These are phyloP conservation scores for Cruciata laevipes DNA, from an alignment of 257 asterid species.

Conservation along the genomic window DNA sequence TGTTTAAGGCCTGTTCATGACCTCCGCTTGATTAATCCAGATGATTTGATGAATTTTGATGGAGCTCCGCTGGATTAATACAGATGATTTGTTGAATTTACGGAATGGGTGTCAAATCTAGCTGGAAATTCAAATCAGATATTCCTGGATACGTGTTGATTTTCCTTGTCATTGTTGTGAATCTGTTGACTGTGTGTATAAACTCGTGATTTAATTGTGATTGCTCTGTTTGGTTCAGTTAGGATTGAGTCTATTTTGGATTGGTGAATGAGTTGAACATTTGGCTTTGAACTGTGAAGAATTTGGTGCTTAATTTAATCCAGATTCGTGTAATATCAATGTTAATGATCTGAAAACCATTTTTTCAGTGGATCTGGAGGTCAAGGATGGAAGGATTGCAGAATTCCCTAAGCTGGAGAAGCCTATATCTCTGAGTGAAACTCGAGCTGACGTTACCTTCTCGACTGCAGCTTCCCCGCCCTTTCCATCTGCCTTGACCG, in stretches of 20 bases:
- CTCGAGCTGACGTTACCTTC: conserved; percentile 18
- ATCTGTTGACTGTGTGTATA: neutral
- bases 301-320: neutral
- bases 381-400: conserved; percentile 26
- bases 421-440: conserved; percentile 21
- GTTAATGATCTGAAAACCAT: neutral
- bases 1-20: neutral
- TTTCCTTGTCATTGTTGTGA: neutral
- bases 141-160: neutral
- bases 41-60: too few relatives aligned
- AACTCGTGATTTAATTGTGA: neutral
- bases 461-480: conserved; percentile 22
- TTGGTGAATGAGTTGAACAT: neutral
- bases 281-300: neutral
- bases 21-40: neutral
- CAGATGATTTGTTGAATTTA: neutral
- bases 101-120: neutral
- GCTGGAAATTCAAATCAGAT: neutral
- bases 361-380: conserved; percentile 32
- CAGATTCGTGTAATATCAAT: too few relatives aligned
- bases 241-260: neutral
- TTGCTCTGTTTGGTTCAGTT: neutral
- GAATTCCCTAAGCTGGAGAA: conserved; percentile 15
- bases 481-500: conserved; percentile 18
- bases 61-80: neutral